A percentile compares a stretch with the other conserved stretches of the same genome.
Evolutionary conservation across 1,139 yeast species (phyloP).

Genomic region (Protomyces arabidopsidicola): DNA sequence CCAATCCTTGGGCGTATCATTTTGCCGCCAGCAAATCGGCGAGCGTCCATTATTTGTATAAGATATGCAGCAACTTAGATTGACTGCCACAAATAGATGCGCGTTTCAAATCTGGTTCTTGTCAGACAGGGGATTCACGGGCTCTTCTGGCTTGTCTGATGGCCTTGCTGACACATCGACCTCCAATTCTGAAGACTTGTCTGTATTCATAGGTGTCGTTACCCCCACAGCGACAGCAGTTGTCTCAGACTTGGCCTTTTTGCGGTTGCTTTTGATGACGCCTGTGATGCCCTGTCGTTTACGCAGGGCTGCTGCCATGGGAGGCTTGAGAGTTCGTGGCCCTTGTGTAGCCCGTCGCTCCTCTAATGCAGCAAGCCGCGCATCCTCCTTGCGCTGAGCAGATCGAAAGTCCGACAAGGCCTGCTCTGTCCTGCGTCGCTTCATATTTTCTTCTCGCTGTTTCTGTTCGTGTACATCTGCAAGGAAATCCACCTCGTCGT

Average conservation of each 20-base stretch:
- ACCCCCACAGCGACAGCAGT: neutral
- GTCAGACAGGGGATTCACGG: no score
- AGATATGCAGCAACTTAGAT: no score
- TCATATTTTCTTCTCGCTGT: slow-evolving; percentile 27
- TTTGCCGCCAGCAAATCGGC: no score
- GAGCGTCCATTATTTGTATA: no score
- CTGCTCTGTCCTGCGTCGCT: slow-evolving; percentile 29
- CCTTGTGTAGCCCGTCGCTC: neutral
- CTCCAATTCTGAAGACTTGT: no score
- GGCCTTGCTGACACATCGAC: no score
- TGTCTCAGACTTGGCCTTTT: neutral
- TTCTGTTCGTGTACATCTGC: slow-evolving; percentile 33
- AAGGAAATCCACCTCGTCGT: slow-evolving; percentile 35
- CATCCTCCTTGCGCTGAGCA: slow-evolving; percentile 12
- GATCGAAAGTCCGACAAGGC: slow-evolving; percentile 31
- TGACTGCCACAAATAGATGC: no score
- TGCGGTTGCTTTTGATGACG: slow-evolving; percentile 11
- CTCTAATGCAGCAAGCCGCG: neutral
- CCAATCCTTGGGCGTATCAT: no score
- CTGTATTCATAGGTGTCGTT: no score
- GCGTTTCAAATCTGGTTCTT: no score
- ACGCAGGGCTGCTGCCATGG: neutral
- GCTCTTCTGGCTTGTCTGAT: no score
- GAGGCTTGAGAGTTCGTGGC: neutral
- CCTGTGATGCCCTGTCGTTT: neutral